Conservation (phyloP, 176 grass and related monocot genomes). For the Zizania latifolia region DNA sequence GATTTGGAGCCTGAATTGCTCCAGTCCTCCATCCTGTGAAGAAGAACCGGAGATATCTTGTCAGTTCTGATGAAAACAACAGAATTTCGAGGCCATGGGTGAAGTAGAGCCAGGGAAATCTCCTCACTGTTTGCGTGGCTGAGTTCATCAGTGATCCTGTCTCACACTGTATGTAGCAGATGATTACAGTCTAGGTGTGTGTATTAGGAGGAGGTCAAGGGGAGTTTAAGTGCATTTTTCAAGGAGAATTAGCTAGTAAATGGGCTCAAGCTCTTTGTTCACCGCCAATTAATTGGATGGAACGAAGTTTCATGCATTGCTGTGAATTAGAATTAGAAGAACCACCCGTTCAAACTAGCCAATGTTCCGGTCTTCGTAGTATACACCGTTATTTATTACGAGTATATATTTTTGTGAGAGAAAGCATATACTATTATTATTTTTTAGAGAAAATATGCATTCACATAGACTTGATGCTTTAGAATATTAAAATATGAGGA, state of each 20-base stretch:
- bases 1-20: conserved; percentile 16
- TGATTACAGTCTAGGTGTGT: not conserved
- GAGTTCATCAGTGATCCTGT: not conserved
- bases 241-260: not conserved
- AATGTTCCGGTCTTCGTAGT: not conserved
- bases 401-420: not conserved
- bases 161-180: not conserved
- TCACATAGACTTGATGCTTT: no score
- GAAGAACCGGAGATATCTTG: not conserved
- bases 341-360: conserved; percentile 10
- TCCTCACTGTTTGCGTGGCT: conserved; percentile 19
- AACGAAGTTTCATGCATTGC: not conserved
- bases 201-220: not conserved
- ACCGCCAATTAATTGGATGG: conserved; percentile 25
- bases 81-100: not conserved
- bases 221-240: conserved; percentile 12
- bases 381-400: not conserved
- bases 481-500: no score
- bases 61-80: not conserved
- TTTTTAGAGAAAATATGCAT: no score
- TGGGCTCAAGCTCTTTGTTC: not conserved
- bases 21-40: conserved; percentile 6
- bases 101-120: not conserved
- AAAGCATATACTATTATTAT: no score
- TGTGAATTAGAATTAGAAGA: conserved; percentile 33